Conservation (phyloP, 768 basidiomycete genomes). For the Pleurotus sapidus region DNA sequence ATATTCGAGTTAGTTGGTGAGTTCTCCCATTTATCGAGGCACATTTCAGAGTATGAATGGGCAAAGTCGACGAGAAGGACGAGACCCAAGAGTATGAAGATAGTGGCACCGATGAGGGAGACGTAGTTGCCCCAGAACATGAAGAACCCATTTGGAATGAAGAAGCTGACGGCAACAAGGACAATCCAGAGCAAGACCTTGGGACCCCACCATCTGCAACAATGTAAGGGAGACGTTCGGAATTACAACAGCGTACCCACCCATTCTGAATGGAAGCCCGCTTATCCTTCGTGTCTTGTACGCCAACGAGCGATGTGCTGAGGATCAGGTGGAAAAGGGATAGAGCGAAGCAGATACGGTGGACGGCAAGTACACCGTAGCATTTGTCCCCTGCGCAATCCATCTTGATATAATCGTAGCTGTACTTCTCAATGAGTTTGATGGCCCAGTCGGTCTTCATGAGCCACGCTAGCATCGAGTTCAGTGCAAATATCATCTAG, state of each 20-base stretch:
- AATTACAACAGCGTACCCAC: constrained; percentile 35
- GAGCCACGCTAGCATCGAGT: constrained; percentile 95
- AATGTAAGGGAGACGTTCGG: not conserved
- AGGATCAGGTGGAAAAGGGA: constrained; percentile 85
- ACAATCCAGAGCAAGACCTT: constrained; percentile 89
- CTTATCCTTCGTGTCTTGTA: constrained; percentile 88
- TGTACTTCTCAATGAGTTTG: constrained; percentile 85
- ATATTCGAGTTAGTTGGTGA: constrained; percentile 67
- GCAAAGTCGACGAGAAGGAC: constrained; percentile 98
- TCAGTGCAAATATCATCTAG: constrained; percentile 92
- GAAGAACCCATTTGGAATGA: constrained; percentile 97
- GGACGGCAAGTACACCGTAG: constrained; percentile 94
- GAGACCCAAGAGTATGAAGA: constrained; percentile 96
- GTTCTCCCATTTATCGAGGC: constrained; percentile 93
- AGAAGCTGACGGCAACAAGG: constrained; percentile 79
- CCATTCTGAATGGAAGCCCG: constrained; percentile 97
- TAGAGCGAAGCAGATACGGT: constrained; percentile 95
- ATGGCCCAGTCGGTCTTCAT: constrained; percentile 92
- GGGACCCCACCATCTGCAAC: constrained; percentile 93
- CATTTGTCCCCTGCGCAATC: constrained; percentile 91
- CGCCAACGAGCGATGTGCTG: constrained; percentile 76
- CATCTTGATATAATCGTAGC: constrained; percentile 98
- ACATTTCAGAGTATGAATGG: constrained; percentile 97
- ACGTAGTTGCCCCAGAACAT: constrained; percentile 98
- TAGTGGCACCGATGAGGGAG: constrained; percentile 84